These are phyloP conservation scores for Liriodendron chinense DNA, from an alignment of 164 flowering plant genomes.

Conservation along the genomic window DNA sequence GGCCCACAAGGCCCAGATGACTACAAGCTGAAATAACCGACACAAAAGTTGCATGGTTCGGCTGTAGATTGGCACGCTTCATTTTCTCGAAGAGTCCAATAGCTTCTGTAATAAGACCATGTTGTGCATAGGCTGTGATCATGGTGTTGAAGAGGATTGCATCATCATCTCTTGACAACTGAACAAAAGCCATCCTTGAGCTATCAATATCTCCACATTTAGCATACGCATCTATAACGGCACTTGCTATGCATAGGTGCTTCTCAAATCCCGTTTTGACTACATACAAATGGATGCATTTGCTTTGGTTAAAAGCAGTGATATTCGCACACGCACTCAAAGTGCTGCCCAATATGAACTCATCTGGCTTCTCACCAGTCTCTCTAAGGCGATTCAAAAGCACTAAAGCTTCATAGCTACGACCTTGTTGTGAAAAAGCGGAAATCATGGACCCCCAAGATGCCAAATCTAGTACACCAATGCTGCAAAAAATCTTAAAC, in stretches of 20 bases:
- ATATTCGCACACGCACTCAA: conserved; percentile 38
- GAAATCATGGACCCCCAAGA: conserved; percentile 51
- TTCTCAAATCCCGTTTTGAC: conserved; percentile 39
- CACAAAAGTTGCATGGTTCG: conserved; percentile 52
- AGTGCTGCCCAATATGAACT: conserved; percentile 44
- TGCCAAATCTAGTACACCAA: conserved; percentile 29
- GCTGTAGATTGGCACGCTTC: conserved; percentile 36
- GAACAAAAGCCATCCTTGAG: conserved; percentile 35
- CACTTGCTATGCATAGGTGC: conserved; percentile 37
- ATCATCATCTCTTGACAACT: conserved; percentile 22
- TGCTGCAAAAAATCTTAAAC: conserved; percentile 26
- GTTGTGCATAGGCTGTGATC: conserved; percentile 56
- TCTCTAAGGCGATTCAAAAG: conserved; percentile 26
- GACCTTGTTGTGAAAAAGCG: conserved; percentile 35
- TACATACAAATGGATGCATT: conserved; percentile 37
- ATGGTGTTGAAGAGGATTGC: conserved; percentile 40
- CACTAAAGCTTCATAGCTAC: conserved; percentile 30
- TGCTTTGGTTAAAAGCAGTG: conserved; percentile 32
- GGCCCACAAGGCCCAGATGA: conserved; percentile 43
- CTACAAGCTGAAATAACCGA: conserved; percentile 48
- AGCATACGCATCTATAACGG: conserved; percentile 54
- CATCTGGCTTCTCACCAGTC: conserved; percentile 47
- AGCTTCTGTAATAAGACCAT: conserved; percentile 45
- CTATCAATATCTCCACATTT: conserved; percentile 54
- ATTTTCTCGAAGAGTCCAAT: conserved; percentile 34